A percentile compares a stretch with the other conserved stretches of the same genome.
These are phyloP conservation scores for Rosellinia necatrix DNA, from an alignment of 2,329 filamentous ascomycete species.

Conservation along the genomic window DNA sequence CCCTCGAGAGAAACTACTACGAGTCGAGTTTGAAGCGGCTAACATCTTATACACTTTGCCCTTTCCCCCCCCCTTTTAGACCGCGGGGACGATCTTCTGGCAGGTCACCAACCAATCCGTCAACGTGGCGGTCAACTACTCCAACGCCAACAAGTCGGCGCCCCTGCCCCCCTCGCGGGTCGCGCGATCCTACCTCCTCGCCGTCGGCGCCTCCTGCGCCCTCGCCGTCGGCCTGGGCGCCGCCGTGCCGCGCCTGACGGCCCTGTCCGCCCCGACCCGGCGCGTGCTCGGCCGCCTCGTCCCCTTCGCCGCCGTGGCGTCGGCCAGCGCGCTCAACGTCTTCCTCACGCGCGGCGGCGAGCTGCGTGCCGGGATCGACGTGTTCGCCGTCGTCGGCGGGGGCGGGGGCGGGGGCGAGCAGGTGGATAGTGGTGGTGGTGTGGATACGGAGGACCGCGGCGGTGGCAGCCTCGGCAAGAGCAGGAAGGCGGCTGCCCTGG, in stretches of 20 bases:
- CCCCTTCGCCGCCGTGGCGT: conserved; percentile 92
- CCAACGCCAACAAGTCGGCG: conserved; percentile 97
- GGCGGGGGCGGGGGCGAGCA: conserved; percentile 61
- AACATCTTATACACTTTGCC: conserved; percentile 15
- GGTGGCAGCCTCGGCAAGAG: conserved; percentile 84
- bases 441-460: too few relatives aligned
- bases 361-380: conserved; percentile 87
- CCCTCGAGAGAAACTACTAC: too few relatives aligned
- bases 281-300: conserved; percentile 83
- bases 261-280: conserved; percentile 73
- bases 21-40: too few relatives aligned
- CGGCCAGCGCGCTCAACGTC: conserved; percentile 88
- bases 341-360: conserved; percentile 97
- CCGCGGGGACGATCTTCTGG: conserved; percentile 85
- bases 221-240: conserved; percentile 91
- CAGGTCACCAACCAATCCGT: conserved; percentile 96
- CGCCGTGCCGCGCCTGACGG: conserved; percentile 80
- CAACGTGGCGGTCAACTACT: conserved; percentile 95
- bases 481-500: conserved; percentile 83
- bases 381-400: conserved; percentile 80
- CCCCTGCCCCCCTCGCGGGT: conserved; percentile 80
- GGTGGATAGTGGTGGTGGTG: conserved; percentile 66
- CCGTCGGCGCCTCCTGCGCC: conserved; percentile 89
- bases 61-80: too few relatives aligned
- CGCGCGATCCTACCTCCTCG: conserved; percentile 85